phyloP scores from a whole-genome alignment of 2,329 filamentous ascomycete genomes.

The Hypoxylon sp. region DNA sequence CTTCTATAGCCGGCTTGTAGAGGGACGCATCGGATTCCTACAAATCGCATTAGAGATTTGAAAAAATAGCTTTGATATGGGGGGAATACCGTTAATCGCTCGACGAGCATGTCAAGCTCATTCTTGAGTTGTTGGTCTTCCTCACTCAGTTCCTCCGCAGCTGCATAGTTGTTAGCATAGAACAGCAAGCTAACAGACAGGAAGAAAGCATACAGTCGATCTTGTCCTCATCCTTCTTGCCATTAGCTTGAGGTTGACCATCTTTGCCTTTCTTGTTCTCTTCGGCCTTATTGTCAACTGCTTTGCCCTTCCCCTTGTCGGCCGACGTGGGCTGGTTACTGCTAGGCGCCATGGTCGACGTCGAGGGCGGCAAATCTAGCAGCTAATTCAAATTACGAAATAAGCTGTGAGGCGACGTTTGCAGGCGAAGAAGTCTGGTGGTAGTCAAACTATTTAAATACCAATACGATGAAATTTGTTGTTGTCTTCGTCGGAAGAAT shows the following conservation, averaged over 20 bases:
- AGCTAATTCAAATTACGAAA: conserved; percentile 34
- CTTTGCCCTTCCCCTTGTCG: conserved; percentile 98
- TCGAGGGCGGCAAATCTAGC: conserved; percentile 44
- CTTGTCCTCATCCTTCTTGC: conserved; percentile 82
- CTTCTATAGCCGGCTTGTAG: conserved; percentile 92
- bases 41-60: conserved; percentile 33
- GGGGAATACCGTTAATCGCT: conserved; percentile 83
- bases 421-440: conserved; percentile 15
- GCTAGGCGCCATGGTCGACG: conserved; percentile 87
- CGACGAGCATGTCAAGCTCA: conserved; percentile 97
- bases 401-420: conserved; percentile 45
- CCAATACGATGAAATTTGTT: conserved; percentile 6
- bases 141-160: conserved; percentile 90
- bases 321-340: conserved; percentile 85
- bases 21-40: conserved; percentile 89
- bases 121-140: conserved; percentile 98
- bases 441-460: conserved; percentile 16
- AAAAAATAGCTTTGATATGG: not conserved
- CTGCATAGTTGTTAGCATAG: conserved; percentile 57
- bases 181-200: conserved; percentile 38
- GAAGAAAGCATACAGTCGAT: conserved; percentile 59
- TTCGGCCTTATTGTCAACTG: conserved; percentile 74
- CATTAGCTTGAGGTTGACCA: conserved; percentile 78
- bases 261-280: conserved; percentile 75
- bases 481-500: not conserved